Evolutionary conservation across 2,329 filamentous ascomycete species (phyloP), one percentile per base, ranked within the genome.

Genomic region (Didymella segeticola): DNA sequence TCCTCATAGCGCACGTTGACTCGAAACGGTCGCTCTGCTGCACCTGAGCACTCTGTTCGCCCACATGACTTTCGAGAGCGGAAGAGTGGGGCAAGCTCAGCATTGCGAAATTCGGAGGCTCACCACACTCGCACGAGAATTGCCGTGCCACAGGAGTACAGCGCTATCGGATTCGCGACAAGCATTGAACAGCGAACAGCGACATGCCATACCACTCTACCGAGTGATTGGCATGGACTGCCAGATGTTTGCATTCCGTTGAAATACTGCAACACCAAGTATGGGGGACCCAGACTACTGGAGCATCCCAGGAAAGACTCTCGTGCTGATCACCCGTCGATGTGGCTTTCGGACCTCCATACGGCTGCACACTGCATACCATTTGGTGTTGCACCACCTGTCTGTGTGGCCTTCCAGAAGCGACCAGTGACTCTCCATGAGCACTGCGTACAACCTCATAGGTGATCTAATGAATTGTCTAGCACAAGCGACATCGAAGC

Each of bases 281-380:
- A 25, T 56, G 59, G 54, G 39, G 38, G 50, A 61, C 49, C 70
- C 68, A 60, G 48, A 63, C 58, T 66, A 67, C 64, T 70, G 68
- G 70, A 67, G 66, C 55, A 47, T 53, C 57, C 47, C 43, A 45
- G 56, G 29, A 53, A 59, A 59, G 60, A 56, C 57, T 56, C 47
- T 38, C 61, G 51, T 68, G 71, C 56, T 65, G 64, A 73, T 73
- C 70, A 73, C 64, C 71, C 71, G 69, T 67, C 61, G 37, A 43
- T 55, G 64, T 72, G 70, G 71, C 68, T 70, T 72, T 63, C 60
- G 64, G 64, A 58, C 58, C 57, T 49, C 62, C 60, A 64, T 59
- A 61, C 62, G 47, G 51, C 53, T 58, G 58, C 60, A 55, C 45
- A 39, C 43, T 59, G 61, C 48, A 55, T 50, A 55, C 46, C 53